phyloP scores from a whole-genome alignment of 148 eudicot species.

The Nyssa sinensis region DNA sequence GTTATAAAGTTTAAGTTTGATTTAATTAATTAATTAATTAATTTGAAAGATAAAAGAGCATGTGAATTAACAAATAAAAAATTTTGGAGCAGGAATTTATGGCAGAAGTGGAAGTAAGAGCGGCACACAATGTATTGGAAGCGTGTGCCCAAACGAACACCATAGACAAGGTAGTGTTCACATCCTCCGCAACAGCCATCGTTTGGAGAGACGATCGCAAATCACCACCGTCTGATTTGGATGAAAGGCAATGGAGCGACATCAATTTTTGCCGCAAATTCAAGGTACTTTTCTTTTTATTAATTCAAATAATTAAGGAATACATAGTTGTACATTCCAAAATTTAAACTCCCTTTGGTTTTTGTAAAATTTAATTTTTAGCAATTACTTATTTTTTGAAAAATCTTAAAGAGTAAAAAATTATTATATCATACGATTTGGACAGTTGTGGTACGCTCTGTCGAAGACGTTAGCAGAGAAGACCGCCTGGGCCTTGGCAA shows the following conservation, averaged over 20 bases:
- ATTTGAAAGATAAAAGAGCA: no score
- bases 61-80: no score
- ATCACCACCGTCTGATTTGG: slow-evolving; percentile 22
- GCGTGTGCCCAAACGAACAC: slow-evolving; percentile 67
- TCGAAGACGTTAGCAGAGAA: slow-evolving; percentile 71
- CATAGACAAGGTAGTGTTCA: slow-evolving; percentile 64
- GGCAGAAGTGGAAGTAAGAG: slow-evolving; percentile 62
- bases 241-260: slow-evolving; percentile 65
- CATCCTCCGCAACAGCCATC: slow-evolving; percentile 55
- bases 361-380: no score
- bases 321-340: not conserved
- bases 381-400: no score
- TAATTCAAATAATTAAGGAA: not conserved
- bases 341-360: not conserved
- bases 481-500: slow-evolving; percentile 78
- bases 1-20: no score
- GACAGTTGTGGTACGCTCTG: slow-evolving; percentile 67
- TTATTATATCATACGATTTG: not conserved
- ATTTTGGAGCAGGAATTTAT: slow-evolving; percentile 45
- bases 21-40: no score
- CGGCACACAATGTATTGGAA: slow-evolving; percentile 72
- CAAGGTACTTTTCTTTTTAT: slow-evolving; percentile 36
- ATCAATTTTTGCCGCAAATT: slow-evolving; percentile 50
- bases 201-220: slow-evolving; percentile 57
- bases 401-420: no score